Conservation (phyloP, 139 green algal genomes). For the Marvania coccoides region DNA sequence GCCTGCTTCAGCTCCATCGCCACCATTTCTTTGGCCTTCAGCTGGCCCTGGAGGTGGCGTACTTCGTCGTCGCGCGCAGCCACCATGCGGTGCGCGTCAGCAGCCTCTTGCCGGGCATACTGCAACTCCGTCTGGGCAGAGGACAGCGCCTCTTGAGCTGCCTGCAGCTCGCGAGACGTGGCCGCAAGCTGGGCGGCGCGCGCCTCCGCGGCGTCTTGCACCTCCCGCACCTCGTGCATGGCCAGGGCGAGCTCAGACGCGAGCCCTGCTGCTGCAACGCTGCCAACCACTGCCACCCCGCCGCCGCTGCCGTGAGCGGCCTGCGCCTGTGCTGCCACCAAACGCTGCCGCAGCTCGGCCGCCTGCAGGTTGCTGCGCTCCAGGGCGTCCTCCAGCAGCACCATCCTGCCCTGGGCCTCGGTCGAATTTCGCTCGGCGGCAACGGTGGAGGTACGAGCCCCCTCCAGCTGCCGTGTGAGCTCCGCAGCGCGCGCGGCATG, state of each 20-base stretch:
- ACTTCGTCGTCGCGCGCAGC: background rate
- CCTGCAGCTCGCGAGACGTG: background rate
- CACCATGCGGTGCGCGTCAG: background rate
- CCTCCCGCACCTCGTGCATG: background rate
- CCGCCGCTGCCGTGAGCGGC: background rate
- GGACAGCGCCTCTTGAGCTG: background rate
- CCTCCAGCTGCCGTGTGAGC: background rate
- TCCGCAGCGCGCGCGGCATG: background rate
- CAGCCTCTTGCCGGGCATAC: background rate
- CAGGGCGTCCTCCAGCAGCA: conserved; percentile 19
- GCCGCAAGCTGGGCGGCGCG: conserved; percentile 14
- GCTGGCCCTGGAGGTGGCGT: background rate
- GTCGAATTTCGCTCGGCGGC: background rate
- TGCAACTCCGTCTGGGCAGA: background rate
- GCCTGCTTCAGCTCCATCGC: background rate
- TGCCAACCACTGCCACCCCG: background rate
- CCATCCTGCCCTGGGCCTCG: conserved; percentile 8
- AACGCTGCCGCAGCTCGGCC: conserved; percentile 1
- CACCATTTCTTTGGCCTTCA: background rate
- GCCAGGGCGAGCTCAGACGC: background rate
- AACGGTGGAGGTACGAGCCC: background rate
- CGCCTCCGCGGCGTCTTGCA: conserved; percentile 8
- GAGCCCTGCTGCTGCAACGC: background rate
- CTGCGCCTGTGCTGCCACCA: background rate
- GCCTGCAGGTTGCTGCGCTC: conserved; percentile 14